phyloP scores from a whole-genome alignment of 768 basidiomycete species.

The Clathrus columnatus region DNA sequence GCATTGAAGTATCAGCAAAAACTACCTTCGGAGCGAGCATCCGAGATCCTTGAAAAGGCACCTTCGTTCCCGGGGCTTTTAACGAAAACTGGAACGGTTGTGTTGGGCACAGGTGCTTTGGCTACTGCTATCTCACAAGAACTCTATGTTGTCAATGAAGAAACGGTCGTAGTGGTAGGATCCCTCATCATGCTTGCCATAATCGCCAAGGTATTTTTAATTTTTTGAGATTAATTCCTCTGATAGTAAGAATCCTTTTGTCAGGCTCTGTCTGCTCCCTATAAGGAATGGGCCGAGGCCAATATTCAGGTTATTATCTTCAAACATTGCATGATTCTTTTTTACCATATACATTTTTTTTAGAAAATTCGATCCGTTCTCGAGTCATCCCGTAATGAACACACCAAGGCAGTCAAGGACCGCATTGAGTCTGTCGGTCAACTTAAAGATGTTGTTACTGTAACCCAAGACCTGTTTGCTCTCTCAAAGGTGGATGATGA shows the following conservation, averaged over 20 bases:
- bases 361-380: conserved; percentile 72
- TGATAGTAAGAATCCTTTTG: conserved; percentile 13
- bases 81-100: conserved; percentile 90
- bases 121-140: conserved; percentile 95
- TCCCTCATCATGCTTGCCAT: conserved; percentile 76
- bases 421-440: conserved; percentile 87
- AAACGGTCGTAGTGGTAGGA: conserved; percentile 81
- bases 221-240: conserved; percentile 6
- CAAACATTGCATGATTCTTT: not conserved
- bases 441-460: conserved; percentile 91
- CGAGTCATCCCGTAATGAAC: conserved; percentile 72
- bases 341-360: not conserved
- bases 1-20: conserved; percentile 50
- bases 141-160: conserved; percentile 96
- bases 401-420: conserved; percentile 88
- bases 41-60: conserved; percentile 80
- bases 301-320: conserved; percentile 46
- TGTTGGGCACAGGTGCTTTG: conserved; percentile 81
- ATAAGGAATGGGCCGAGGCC: conserved; percentile 84
- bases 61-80: conserved; percentile 79
- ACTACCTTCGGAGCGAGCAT: conserved; percentile 79
- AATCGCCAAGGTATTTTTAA: conserved; percentile 60
- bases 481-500: conserved; percentile 71
- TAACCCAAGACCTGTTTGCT: conserved; percentile 86
- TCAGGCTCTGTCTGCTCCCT: conserved; percentile 76